Conservation (phyloP, 2,329 filamentous ascomycete species). For the Sarocladium brachiariae region DNA sequence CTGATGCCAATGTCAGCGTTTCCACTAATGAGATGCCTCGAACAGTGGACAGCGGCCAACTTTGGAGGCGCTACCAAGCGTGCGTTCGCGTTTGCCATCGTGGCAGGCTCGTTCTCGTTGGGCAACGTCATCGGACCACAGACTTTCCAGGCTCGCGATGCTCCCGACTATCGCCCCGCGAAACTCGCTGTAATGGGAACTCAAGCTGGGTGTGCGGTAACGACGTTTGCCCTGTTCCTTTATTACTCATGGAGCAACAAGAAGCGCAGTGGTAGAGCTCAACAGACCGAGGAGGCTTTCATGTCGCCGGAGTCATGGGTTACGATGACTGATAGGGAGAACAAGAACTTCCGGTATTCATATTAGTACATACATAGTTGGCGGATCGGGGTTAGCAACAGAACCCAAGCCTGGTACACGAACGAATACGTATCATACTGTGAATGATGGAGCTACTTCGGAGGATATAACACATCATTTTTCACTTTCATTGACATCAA, state of each 20-base stretch:
- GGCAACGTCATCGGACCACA: constrained; percentile 52
- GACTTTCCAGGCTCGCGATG: constrained; percentile 46
- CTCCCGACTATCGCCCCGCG: constrained; percentile 44
- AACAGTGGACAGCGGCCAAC: constrained; percentile 42
- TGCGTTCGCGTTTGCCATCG: constrained; percentile 40
- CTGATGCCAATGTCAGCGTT: not conserved
- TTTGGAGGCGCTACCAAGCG: constrained; percentile 46
- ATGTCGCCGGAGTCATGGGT: constrained; percentile 37
- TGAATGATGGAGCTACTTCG: too few relatives aligned
- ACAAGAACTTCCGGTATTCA: constrained; percentile 48
- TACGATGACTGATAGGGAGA: constrained; percentile 50
- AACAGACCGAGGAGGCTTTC: constrained; percentile 32
- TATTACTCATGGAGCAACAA: constrained; percentile 47
- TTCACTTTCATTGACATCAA: too few relatives aligned
- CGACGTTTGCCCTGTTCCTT: constrained; percentile 36
- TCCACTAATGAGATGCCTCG: not conserved
- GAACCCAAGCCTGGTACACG: too few relatives aligned
- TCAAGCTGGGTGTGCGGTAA: constrained; percentile 34
- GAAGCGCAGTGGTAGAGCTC: constrained; percentile 22
- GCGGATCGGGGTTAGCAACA: too few relatives aligned
- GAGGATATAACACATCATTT: too few relatives aligned
- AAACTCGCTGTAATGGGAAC: constrained; percentile 49
- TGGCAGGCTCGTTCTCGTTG: constrained; percentile 43
- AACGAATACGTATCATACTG: too few relatives aligned
- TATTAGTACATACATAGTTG: too few relatives aligned